Evolutionary conservation across 495 filamentous ascomycete species (phyloP).

Genomic region (Alectoria sarmentosa): DNA sequence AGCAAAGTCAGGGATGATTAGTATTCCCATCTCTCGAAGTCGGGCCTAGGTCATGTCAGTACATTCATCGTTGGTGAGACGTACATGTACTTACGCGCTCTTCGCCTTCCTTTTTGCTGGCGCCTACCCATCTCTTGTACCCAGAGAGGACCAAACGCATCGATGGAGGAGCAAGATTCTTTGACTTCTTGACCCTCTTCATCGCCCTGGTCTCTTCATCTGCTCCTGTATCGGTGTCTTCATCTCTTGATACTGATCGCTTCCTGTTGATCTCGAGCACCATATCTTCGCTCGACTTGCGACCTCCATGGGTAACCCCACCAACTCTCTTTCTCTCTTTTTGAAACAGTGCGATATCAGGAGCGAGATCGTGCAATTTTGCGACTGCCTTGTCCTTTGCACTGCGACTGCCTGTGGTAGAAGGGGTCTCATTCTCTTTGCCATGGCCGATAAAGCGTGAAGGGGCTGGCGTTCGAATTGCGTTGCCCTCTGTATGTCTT

Average conservation of each 20-base stretch:
- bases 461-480: constrained; percentile 42
- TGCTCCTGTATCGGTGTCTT: constrained; percentile 31
- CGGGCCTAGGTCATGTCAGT: constrained; percentile 53
- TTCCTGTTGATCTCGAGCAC: constrained; percentile 35
- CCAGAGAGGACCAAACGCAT: constrained; percentile 74
- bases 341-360: constrained; percentile 82
- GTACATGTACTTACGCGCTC: constrained; percentile 59
- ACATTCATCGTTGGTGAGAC: constrained; percentile 4
- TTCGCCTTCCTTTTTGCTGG: constrained; percentile 61
- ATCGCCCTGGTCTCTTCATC: constrained; percentile 44
- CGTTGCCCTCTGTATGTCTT: constrained; percentile 22
- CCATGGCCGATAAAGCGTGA: constrained; percentile 41
- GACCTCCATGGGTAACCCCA: constrained; percentile 67
- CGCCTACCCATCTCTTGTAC: constrained; percentile 66
- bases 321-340: constrained; percentile 88
- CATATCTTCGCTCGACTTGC: constrained; percentile 45
- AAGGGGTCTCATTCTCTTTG: constrained; percentile 85
- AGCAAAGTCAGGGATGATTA: constrained; percentile 64
- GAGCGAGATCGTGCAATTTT: constrained; percentile 64
- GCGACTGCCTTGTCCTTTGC: constrained; percentile 78
- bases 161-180: constrained; percentile 42
- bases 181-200: constrained; percentile 57
- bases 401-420: constrained; percentile 68
- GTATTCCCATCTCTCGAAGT: constrained; percentile 76
- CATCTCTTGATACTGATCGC: constrained; percentile 42